phyloP scores from a whole-genome alignment of 495 filamentous ascomycete genomes.

The Trichocladium antarcticum region DNA sequence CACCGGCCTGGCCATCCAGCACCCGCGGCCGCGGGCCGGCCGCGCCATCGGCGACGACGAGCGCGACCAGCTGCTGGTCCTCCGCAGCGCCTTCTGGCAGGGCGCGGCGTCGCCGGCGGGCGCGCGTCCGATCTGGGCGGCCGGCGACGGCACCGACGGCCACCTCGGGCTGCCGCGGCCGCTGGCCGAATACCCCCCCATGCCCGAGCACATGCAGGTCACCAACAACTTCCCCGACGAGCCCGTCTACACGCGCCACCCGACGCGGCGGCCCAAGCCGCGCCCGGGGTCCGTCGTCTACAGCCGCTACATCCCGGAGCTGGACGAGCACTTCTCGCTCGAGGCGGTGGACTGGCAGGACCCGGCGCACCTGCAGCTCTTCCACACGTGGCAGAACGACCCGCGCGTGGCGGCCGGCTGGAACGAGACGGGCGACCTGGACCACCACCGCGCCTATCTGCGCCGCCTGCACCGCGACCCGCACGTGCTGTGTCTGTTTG shows the following conservation, averaged over 20 bases:
- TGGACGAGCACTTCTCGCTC: constrained; percentile 51
- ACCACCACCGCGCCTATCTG: constrained; percentile 52
- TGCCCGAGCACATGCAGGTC: constrained; percentile 44
- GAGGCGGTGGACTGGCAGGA: constrained; percentile 46
- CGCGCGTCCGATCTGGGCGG: constrained; percentile 47
- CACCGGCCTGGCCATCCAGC: constrained; percentile 39
- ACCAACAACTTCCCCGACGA: constrained; percentile 32
- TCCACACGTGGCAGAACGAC: constrained; percentile 56
- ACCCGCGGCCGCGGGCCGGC: constrained; percentile 26
- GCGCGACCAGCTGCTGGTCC: constrained; percentile 26
- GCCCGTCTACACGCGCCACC: constrained; percentile 38
- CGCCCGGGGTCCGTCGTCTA: constrained; percentile 48
- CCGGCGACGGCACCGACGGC: constrained; percentile 20
- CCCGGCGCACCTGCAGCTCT: constrained; percentile 43
- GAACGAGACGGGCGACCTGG: constrained; percentile 55
- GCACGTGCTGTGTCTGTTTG: constrained; percentile 49
- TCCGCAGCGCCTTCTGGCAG: constrained; percentile 51
- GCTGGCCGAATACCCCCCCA: constrained; percentile 38
- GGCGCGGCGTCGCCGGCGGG: constrained; percentile 51
- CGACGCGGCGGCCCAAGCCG: constrained; percentile 48
- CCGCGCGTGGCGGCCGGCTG: constrained; percentile 52
- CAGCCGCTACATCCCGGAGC: constrained; percentile 52
- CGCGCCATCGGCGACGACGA: constrained; percentile 11
- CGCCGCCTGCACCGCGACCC: constrained; percentile 47
- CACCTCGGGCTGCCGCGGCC: constrained; percentile 29